These are phyloP conservation scores for Berberis vulgaris DNA, from an alignment of 164 flowering plant species.

Conservation along the genomic window DNA sequence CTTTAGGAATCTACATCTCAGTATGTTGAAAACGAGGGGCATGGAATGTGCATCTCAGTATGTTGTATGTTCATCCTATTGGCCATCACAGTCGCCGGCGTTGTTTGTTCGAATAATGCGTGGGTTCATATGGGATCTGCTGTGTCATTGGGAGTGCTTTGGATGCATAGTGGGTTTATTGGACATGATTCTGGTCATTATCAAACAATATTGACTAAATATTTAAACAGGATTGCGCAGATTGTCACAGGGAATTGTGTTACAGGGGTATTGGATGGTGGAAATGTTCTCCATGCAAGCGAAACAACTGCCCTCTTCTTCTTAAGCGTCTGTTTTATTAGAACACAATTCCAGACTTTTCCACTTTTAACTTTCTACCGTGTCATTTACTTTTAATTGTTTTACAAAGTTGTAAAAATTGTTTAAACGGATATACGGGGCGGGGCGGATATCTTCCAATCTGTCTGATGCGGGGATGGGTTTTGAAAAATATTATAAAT, in stretches of 20 bases:
- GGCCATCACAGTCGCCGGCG: conserved; percentile 3
- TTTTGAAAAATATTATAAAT: no score
- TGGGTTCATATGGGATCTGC: conserved; percentile 15
- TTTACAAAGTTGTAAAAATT: no score
- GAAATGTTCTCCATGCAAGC: conserved; percentile 5
- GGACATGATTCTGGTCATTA: conserved; percentile 26
- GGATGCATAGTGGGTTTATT: conserved; percentile 23
- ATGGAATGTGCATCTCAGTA: conserved; percentile 16
- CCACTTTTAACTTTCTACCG: no score
- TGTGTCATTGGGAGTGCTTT: conserved; percentile 13
- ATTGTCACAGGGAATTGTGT: conserved; percentile 15
- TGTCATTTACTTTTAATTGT: no score
- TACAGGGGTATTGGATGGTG: conserved; percentile 24
- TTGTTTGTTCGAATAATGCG: conserved; percentile 7
- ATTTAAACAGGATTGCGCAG: conserved; percentile 9
- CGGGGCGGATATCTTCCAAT: no score
- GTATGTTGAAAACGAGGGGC: conserved; percentile 60
- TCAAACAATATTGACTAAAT: conserved; percentile 6
- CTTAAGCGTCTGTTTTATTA: no score
- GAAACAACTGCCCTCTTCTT: no score
- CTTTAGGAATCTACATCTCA: no score
- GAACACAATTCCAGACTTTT: no score
- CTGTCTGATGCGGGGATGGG: no score
- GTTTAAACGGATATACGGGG: no score
- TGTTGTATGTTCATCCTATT: conserved; percentile 1